phyloP scores from a whole-genome alignment of 495 filamentous ascomycete species.

The Trichoderma reesei region DNA sequence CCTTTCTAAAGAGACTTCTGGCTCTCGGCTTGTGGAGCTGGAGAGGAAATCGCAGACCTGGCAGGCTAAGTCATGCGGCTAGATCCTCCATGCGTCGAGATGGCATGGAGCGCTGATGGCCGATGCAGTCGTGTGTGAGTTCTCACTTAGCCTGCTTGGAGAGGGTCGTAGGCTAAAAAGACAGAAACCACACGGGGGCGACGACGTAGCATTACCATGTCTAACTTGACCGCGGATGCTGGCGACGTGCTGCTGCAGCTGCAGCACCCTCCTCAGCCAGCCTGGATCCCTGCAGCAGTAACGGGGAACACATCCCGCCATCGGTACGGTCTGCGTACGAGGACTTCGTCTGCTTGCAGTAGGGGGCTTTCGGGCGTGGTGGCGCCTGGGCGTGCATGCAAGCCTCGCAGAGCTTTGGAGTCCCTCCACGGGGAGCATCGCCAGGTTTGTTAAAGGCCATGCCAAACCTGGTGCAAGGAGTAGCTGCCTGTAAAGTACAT shows the following conservation, averaged over 20 bases:
- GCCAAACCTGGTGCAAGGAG: background rate
- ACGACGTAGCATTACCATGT: background rate
- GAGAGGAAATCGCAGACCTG: background rate
- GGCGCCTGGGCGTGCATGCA: background rate
- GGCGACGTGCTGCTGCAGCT: background rate
- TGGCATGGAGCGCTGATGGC: background rate
- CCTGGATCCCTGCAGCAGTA: slow-evolving; percentile 1
- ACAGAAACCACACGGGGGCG: background rate
- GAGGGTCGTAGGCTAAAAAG: background rate
- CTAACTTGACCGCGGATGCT: slow-evolving; percentile 7
- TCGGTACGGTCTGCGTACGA: background rate
- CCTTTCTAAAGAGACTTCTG: background rate
- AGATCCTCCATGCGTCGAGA: background rate
- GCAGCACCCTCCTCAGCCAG: background rate
- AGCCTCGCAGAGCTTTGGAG: background rate
- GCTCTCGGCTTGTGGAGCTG: background rate
- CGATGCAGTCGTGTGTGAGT: background rate
- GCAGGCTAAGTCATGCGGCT: background rate
- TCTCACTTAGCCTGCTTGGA: background rate
- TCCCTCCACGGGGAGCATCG: background rate
- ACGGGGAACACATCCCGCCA: background rate
- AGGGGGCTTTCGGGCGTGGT: background rate
- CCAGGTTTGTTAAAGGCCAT: background rate
- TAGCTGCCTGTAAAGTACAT: background rate
- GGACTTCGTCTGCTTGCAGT: background rate